Evolutionary conservation across 1,139 yeast genomes (phyloP).

Genomic region (Kluyveromyces marxianus): DNA sequence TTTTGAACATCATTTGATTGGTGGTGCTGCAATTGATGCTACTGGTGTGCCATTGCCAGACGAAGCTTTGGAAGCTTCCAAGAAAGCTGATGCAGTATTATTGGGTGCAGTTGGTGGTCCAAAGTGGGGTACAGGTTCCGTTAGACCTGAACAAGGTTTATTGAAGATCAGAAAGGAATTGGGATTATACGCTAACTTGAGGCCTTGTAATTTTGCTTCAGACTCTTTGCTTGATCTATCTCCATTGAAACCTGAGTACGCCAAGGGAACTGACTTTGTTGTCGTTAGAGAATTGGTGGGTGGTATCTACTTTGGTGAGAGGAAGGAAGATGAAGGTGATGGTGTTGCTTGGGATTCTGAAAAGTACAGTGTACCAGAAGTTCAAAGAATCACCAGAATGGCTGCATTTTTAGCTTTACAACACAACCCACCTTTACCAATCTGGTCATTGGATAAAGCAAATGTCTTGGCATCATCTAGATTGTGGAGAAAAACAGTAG

Average conservation of each 20-base stretch:
- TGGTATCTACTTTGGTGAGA: constrained; percentile 94
- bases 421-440: constrained; percentile 84
- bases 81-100: constrained; percentile 83
- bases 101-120: constrained; percentile 99
- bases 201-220: constrained; percentile 94
- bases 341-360: constrained; percentile 93
- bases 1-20: constrained; percentile 78
- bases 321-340: constrained; percentile 82
- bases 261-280: constrained; percentile 80
- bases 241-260: constrained; percentile 79
- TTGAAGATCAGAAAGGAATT: constrained; percentile 89
- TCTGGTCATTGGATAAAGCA: constrained; percentile 96
- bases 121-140: constrained; percentile 86
- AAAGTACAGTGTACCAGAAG: constrained; percentile 82
- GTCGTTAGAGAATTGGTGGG: constrained; percentile 97
- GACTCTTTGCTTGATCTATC: constrained; percentile 78
- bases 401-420: constrained; percentile 96
- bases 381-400: constrained; percentile 92
- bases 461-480: constrained; percentile 94
- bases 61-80: constrained; percentile 77
- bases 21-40: constrained; percentile 98
- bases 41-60: constrained; percentile 92
- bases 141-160: constrained; percentile 96
- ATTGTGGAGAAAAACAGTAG: constrained; percentile 91
- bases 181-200: constrained; percentile 86